Evolutionary conservation across 306 rosid genomes (phyloP).

Genomic region (Hippophae rhamnoides): DNA sequence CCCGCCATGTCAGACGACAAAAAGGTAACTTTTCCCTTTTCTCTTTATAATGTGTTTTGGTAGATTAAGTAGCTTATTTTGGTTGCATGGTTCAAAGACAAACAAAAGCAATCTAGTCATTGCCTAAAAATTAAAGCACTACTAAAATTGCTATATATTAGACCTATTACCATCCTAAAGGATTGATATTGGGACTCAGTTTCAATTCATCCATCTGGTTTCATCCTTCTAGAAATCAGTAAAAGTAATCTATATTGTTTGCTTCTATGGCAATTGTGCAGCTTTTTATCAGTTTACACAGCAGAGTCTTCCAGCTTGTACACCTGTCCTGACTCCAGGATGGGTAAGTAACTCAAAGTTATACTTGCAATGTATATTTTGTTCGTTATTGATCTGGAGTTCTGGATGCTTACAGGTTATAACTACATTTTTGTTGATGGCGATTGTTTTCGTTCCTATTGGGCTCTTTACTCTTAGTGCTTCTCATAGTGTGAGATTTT

Average conservation of each 20-base stretch:
- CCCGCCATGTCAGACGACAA: slow-evolving; percentile 7
- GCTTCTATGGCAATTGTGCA: slow-evolving; percentile 32
- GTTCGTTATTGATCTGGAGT: slow-evolving; percentile 1
- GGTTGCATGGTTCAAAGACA: neutral
- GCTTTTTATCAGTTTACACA: slow-evolving; percentile 66
- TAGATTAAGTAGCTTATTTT: neutral
- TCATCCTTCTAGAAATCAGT: neutral
- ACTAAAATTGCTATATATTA: no score
- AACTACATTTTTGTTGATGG: slow-evolving; percentile 51
- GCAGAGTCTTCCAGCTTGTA: slow-evolving; percentile 95
- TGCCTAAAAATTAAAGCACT: no score
- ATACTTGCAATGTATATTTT: slow-evolving; percentile 14
- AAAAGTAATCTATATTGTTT: neutral
- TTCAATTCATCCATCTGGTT: neutral
- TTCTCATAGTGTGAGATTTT: slow-evolving; percentile 49
- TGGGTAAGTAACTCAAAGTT: slow-evolving; percentile 49
- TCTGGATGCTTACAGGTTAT: slow-evolving; percentile 51
- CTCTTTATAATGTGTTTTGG: neutral
- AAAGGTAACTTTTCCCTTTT: slow-evolving; percentile 16
- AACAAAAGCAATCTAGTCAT: no score
- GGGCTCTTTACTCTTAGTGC: slow-evolving; percentile 66
- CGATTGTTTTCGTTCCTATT: slow-evolving; percentile 65
- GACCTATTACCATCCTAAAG: no score
- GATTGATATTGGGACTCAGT: neutral
- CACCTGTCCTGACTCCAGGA: slow-evolving; percentile 80